Base-by-base conservation (phyloP, 176 grass and related monocot genomes). In the Echinochloa phyllopogon region DNA sequence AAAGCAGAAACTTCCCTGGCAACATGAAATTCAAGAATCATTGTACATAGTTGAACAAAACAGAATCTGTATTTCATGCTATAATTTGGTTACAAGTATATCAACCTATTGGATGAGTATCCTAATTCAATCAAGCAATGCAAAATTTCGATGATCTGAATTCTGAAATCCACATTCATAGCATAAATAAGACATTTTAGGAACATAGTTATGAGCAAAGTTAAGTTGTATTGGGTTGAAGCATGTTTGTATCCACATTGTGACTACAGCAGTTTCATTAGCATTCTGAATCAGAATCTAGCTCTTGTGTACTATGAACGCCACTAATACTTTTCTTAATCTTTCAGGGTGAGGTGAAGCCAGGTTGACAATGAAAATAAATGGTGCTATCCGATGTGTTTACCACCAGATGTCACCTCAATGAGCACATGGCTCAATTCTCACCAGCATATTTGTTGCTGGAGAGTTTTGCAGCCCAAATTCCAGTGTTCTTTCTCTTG, bases 331-430 rank as follows among this genome's bases (percentile, higher is more conserved):
- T 66, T 41, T 57, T 27, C 11, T 50, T 3, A 29, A 6, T 55
- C 69, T 75, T 42, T 53, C 6, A 85, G 60, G 67, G 62, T 25
- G 63, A 43, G 70, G 52, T 68, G 76, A 81, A 62, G 52, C 62
- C 56, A 9, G 72, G 44, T 17, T 50, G 41, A 67, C 39, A 40
- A 1, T 15, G 20, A 84, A 58, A 37, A 20, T 67, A 6, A 3
- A 21, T 40, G 49, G 6, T 60, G 61, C 1, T 38, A 25, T 64
- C 21, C 38, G 18, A 9, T 47, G 47, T 55, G 10, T 56, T 68
- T 42, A 64, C 10, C 57, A 6, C 38, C 36, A 18, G 23, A 29
- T 65, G 36, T 59, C 40, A 69, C 38, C 25, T 38, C 43, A 68
- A 55, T 39, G 66, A 17, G 15, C 49, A 41, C 14, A 9, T 24